Conservation (phyloP, 768 basidiomycete species). For the Trametes elegans region DNA sequence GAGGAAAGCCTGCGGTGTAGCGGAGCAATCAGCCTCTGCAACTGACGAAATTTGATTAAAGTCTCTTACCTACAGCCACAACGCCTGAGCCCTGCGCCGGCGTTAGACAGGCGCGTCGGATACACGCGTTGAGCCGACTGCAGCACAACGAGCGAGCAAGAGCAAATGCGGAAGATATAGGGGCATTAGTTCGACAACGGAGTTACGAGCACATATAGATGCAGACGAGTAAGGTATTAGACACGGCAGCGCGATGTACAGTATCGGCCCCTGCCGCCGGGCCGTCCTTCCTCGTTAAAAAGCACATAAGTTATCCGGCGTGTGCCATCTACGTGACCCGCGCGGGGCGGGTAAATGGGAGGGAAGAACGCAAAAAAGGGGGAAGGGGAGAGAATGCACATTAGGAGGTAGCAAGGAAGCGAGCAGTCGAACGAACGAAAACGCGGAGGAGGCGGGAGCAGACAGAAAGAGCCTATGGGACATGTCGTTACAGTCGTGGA, state of each 20-base stretch:
- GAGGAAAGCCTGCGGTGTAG: no score
- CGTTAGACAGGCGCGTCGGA: no score
- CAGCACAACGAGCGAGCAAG: no score
- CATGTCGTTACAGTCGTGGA: conserved; percentile 15
- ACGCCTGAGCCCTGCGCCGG: no score
- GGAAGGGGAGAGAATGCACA: not conserved
- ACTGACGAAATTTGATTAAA: no score
- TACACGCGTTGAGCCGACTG: no score
- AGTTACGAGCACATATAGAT: not conserved
- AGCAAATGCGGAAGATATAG: not conserved
- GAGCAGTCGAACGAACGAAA: not conserved
- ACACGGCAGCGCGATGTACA: not conserved
- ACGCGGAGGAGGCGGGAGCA: not conserved
- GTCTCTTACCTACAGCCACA: no score
- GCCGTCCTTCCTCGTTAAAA: not conserved
- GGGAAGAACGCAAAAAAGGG: not conserved
- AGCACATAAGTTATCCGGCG: conserved; percentile 13
- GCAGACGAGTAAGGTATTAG: not conserved
- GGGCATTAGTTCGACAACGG: conserved; percentile 4
- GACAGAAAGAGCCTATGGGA: not conserved
- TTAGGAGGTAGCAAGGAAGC: not conserved
- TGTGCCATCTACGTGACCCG: not conserved
- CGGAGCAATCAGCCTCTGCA: no score
- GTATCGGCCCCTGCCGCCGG: not conserved
- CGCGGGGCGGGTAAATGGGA: not conserved